Evolutionary conservation across 2,329 filamentous ascomycete species (phyloP).

Genomic region (Fonsecaea monophora): DNA sequence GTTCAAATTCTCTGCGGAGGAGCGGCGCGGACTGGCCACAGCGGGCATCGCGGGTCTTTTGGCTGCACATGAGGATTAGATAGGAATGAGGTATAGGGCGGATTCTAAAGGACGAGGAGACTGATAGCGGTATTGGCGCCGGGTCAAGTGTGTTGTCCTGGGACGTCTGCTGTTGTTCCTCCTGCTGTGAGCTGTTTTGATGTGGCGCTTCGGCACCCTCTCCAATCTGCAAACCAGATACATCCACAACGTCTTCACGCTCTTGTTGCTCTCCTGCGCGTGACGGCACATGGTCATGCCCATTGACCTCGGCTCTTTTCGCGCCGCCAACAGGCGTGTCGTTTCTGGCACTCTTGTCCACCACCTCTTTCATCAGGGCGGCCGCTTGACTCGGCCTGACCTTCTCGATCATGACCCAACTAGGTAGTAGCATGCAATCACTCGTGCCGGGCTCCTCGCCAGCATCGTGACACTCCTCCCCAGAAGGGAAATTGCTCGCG

Average conservation of each 20-base stretch:
- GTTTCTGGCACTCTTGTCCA: constrained; percentile 34
- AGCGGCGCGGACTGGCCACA: constrained; percentile 93
- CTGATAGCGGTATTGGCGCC: constrained; percentile 15
- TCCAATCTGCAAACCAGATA: constrained; percentile 22
- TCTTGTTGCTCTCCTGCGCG: constrained; percentile 1
- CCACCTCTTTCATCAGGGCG: constrained; percentile 34
- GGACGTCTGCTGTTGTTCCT: constrained; percentile 9
- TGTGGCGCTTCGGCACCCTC: constrained; percentile 15
- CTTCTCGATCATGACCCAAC: constrained; percentile 38
- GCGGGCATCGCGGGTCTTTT: constrained; percentile 84
- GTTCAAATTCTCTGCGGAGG: constrained; percentile 84
- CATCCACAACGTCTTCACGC: constrained; percentile 17
- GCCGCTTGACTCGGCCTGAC: constrained; percentile 36
- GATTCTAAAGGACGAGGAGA: constrained; percentile 33
- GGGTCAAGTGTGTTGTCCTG: constrained; percentile 20
- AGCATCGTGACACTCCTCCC: constrained; percentile 24
- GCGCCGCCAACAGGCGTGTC: constrained; percentile 19
- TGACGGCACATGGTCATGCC: background rate
- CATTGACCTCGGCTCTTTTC: constrained; percentile 3
- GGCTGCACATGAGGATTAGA: constrained; percentile 86
- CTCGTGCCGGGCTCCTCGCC: constrained; percentile 29
- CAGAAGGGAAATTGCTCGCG: constrained; percentile 37
- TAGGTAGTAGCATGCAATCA: constrained; percentile 38
- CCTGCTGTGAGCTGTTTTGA: constrained; percentile 18
- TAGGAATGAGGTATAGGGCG: constrained; percentile 78